phyloP scores from a whole-genome alignment of 2,329 filamentous ascomycete genomes.

The Xylaria sp. region DNA sequence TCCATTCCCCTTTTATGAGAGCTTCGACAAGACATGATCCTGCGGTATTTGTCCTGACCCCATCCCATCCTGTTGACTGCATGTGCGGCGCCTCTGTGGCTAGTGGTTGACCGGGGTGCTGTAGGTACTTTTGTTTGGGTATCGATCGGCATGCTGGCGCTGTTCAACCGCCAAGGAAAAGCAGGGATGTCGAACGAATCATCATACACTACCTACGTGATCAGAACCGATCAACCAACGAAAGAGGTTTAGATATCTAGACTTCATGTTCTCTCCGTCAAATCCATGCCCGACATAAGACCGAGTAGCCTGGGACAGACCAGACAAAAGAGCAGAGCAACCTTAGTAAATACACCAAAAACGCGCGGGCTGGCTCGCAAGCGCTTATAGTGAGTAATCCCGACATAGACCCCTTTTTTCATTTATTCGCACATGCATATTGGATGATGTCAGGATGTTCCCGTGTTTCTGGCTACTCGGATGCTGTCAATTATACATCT shows the following conservation, averaged over 20 bases:
- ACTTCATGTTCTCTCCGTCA: not conserved
- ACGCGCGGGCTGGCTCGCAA: not conserved
- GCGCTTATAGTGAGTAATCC: not conserved
- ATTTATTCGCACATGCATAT: not conserved
- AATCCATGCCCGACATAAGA: slow-evolving; percentile 5
- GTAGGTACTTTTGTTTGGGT: not conserved
- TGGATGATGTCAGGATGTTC: not conserved
- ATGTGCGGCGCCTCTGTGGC: slow-evolving; percentile 21
- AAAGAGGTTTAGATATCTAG: slow-evolving; percentile 2
- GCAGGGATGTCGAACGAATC: not conserved
- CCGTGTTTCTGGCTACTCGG: not conserved
- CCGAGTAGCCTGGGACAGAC: not conserved
- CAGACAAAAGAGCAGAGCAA: not conserved
- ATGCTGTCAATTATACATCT: not conserved
- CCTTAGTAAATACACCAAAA: not conserved
- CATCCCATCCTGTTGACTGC: slow-evolving; percentile 13
- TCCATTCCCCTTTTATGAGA: not conserved
- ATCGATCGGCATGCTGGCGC: slow-evolving; percentile 9
- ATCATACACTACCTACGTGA: slow-evolving; percentile 1
- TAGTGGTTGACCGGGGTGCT: slow-evolving; percentile 11
- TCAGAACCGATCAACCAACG: slow-evolving; percentile 13
- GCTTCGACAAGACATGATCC: not conserved
- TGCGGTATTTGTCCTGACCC: slow-evolving; percentile 5
- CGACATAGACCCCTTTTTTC: not conserved
- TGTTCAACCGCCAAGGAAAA: not conserved